Base-by-base conservation (phyloP, 176 grass and related monocot species). In the Phoenix roebelenii region DNA sequence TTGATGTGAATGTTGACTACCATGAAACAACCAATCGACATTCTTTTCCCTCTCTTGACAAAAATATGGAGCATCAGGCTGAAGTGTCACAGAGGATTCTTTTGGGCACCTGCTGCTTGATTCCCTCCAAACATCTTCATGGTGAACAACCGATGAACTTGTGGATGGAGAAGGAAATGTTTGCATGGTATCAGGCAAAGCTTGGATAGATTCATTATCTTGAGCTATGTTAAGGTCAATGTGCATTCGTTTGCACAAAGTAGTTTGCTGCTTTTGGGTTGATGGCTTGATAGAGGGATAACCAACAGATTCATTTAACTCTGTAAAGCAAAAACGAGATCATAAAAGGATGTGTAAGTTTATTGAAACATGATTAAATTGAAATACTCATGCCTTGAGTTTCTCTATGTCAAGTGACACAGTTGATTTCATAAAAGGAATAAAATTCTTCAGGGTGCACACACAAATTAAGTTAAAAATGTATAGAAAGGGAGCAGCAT, bases 211-310 rank as follows among this genome's bases (percentile, higher is more conserved):
- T 35, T 86, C 86, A 64, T 95, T 77, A 48, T 79, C 83, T 81
- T 90, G 85, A 64, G 80, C 67, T 58, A 84, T 60, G 66, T 95
- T 95, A 35, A 95, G 80, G 74, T 95, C 90, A 3, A 95, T 84
- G 52, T 74, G 60, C 54, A 76, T 59, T 70, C 24, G 60, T 63
- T 79, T 74, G 52, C 48, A 61, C 59, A 30, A 23, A 16, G 56
- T 22, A 25, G 57, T 60, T 63, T 84, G 73, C 60, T 66, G 28
- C 77, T 76, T 76, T 22, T 65, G 70, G 54, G 65, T 62, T 16
- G 69, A 72, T 7, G 62, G 72, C 65, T 68, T 78, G 49, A 54
- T 32, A 51, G 60, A 60, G 63, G 18, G 50, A 55, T 57, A 70
- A 68, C 77, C 57, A 63, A 56, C 65, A 44, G 66, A 77, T 59